These are phyloP conservation scores for Cryptococcus amylolentus DNA, from an alignment of 1,284 basidiomycete genomes.

Conservation along the genomic window DNA sequence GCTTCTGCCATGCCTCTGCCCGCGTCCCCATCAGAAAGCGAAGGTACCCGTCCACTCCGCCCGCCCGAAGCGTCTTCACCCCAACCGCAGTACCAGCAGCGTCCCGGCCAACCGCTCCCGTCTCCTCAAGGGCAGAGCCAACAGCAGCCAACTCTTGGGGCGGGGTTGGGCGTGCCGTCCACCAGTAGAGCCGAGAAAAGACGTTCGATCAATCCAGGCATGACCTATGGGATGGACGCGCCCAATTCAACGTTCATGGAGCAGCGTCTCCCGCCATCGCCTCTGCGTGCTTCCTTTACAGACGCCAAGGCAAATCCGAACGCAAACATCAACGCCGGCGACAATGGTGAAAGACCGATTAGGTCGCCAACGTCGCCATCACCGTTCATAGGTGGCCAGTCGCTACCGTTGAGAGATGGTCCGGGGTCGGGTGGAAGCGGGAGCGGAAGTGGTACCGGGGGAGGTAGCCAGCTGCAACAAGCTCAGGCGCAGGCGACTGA, in stretches of 20 bases:
- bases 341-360: not conserved
- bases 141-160: conserved; percentile 1
- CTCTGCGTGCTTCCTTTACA: conserved; percentile 40
- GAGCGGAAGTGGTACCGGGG: too few species aligned
- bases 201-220: conserved; percentile 49
- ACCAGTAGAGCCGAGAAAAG: conserved; percentile 41
- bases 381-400: conserved; percentile 9
- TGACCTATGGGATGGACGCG: conserved; percentile 45
- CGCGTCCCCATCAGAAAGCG: conserved; percentile 22
- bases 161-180: conserved; percentile 39
- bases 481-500: conserved; percentile 3
- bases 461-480: not conserved
- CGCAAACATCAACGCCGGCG: not conserved
- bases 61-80: conserved; percentile 6
- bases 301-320: conserved; percentile 18
- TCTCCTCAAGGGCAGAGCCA: conserved; percentile 12
- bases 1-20: conserved; percentile 21
- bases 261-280: conserved; percentile 42
- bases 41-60: conserved; percentile 2
- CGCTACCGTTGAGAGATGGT: conserved; percentile 24
- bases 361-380: conserved; percentile 8
- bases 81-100: not conserved
- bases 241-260: conserved; percentile 36
- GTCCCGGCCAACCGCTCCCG: not conserved
- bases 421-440: not conserved